Evolutionary conservation across 2,329 filamentous ascomycete genomes (phyloP).

Genomic region (Beauveria brongniartii): DNA sequence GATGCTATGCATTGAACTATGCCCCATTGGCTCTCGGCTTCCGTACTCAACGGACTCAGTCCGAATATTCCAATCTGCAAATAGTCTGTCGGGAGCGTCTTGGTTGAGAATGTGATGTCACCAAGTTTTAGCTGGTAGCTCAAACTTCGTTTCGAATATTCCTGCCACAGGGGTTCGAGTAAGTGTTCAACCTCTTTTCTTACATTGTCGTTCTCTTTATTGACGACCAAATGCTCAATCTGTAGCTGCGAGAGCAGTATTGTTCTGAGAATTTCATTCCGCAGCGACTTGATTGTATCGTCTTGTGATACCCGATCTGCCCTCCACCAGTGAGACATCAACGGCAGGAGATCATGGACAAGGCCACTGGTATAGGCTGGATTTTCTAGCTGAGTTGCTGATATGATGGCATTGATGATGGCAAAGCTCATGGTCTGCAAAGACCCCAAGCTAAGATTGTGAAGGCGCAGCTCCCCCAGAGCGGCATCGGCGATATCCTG

Average conservation of each 20-base stretch:
- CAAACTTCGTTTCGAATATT: slow-evolving; percentile 67
- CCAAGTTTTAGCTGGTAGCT: slow-evolving; percentile 69
- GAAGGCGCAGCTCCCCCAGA: slow-evolving; percentile 53
- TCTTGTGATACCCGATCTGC: slow-evolving; percentile 56
- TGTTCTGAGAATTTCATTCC: slow-evolving; percentile 70
- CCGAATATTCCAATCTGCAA: slow-evolving; percentile 44
- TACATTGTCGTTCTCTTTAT: slow-evolving; percentile 31
- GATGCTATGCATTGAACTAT: slow-evolving; percentile 50
- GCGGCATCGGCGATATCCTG: slow-evolving; percentile 48
- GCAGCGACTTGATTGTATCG: slow-evolving; percentile 53
- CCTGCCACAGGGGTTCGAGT: slow-evolving; percentile 61
- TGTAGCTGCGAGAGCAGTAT: slow-evolving; percentile 60
- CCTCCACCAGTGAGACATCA: slow-evolving; percentile 71
- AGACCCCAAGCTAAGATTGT: slow-evolving; percentile 49
- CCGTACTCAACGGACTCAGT: slow-evolving; percentile 42
- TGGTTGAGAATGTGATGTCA: slow-evolving; percentile 55
- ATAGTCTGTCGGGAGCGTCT: slow-evolving; percentile 33
- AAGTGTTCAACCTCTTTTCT: slow-evolving; percentile 53
- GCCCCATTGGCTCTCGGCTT: slow-evolving; percentile 53
- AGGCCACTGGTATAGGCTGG: slow-evolving; percentile 52
- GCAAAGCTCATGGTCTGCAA: slow-evolving; percentile 67
- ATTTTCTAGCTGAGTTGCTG: slow-evolving; percentile 59
- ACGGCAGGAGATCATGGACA: slow-evolving; percentile 55
- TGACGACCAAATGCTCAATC: slow-evolving; percentile 47
- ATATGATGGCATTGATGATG: slow-evolving; percentile 63